Evolutionary conservation across 441 rosid species (phyloP).

Genomic region (Cnidoscolus chayamansa): DNA sequence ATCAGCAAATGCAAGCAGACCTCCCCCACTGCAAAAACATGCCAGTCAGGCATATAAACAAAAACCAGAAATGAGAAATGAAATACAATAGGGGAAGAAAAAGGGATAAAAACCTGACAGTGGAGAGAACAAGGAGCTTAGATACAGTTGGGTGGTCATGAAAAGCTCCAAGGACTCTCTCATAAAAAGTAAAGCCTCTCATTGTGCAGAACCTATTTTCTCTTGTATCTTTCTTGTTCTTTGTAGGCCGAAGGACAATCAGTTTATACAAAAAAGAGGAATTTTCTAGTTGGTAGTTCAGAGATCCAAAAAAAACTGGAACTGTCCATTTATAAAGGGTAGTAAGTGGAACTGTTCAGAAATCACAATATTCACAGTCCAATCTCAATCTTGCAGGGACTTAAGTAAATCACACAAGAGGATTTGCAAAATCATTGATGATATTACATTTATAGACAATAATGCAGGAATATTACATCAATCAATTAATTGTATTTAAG

Average conservation of each 20-base stretch:
- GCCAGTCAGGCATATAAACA: no score
- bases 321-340: neutral
- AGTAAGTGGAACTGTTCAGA: neutral
- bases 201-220: neutral
- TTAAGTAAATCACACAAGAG: no score
- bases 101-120: slow-evolving; percentile 13
- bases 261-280: neutral
- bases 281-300: neutral
- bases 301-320: slow-evolving; percentile 7
- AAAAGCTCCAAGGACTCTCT: slow-evolving; percentile 11
- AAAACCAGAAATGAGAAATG: neutral
- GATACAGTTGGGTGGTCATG: slow-evolving; percentile 16
- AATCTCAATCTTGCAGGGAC: no score
- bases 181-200: slow-evolving; percentile 22
- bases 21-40: slow-evolving; percentile 45
- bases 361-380: no score
- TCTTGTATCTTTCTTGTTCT: neutral
- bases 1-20: slow-evolving; percentile 48
- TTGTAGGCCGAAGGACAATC: neutral
- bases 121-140: slow-evolving; percentile 17
- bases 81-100: neutral
- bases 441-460: no score
- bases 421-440: neutral
- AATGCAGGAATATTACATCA: no score
- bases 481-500: no score